These are phyloP conservation scores for Mytilinidion resinicola DNA, from an alignment of 495 filamentous ascomycete genomes.

Conservation along the genomic window DNA sequence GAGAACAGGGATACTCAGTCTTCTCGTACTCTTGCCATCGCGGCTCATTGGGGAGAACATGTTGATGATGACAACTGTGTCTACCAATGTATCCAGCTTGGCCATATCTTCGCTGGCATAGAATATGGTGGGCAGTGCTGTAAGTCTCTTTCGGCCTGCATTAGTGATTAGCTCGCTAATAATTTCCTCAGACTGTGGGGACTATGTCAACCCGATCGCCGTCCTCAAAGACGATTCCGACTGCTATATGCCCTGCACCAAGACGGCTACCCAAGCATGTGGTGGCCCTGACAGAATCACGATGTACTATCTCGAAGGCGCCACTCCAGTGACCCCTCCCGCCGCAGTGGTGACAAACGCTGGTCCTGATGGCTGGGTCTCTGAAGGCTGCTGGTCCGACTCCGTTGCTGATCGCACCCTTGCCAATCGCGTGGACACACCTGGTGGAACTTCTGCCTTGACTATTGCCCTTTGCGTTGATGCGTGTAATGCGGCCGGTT, in stretches of 20 bases:
- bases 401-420: slow-evolving; percentile 5
- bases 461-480: background rate
- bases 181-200: background rate
- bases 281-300: slow-evolving; percentile 8
- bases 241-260: slow-evolving; percentile 11
- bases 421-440: background rate
- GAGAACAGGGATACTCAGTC: background rate
- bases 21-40: background rate
- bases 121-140: background rate
- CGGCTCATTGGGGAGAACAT: background rate
- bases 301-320: slow-evolving; percentile 2
- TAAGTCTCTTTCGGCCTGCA: background rate
- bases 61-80: background rate
- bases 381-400: slow-evolving; percentile 4
- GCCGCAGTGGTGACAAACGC: background rate
- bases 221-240: background rate
- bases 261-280: slow-evolving; percentile 9
- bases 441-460: slow-evolving; percentile 9
- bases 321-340: background rate
- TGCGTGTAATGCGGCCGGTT: background rate
- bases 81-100: slow-evolving; percentile 1
- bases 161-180: background rate
- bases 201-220: background rate
- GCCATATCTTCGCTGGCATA: background rate
- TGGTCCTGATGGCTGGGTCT: background rate